These are phyloP conservation scores for Candida railenensis DNA, from an alignment of 805 yeast species.

Conservation along the genomic window DNA sequence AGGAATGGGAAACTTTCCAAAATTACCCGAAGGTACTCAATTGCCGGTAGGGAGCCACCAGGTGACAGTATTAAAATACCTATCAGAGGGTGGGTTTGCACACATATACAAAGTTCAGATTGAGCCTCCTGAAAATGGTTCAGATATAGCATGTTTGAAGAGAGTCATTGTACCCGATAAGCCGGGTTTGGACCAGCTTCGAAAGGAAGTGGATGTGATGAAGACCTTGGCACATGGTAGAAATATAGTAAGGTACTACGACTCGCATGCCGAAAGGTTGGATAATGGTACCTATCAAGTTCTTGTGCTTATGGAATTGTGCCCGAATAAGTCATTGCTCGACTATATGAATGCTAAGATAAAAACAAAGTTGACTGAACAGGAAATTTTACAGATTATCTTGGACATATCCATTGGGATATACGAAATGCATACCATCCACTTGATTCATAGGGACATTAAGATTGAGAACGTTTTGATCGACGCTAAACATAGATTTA, in stretches of 20 bases:
- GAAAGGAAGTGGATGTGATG: conserved; percentile 83
- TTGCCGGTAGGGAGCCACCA: conserved; percentile 43
- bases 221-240: conserved; percentile 55
- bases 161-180: conserved; percentile 74
- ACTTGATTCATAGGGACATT: conserved; percentile 86
- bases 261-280: conserved; percentile 70
- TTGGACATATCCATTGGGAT: conserved; percentile 77
- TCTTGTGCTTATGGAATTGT: conserved; percentile 86
- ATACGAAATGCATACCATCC: conserved; percentile 78
- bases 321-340: conserved; percentile 81
- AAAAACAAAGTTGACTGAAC: conserved; percentile 71
- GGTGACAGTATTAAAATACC: conserved; percentile 33
- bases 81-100: conserved; percentile 71
- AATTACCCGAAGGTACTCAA: conserved; percentile 36
- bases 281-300: conserved; percentile 70
- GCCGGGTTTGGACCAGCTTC: conserved; percentile 58
- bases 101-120: conserved; percentile 69
- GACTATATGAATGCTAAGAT: conserved; percentile 89
- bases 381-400: conserved; percentile 81
- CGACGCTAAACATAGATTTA: conserved; percentile 65
- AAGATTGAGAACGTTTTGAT: conserved; percentile 93
- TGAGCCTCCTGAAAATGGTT: conserved; percentile 42
- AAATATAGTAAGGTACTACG: conserved; percentile 67
- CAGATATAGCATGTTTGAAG: conserved; percentile 65
- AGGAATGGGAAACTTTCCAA: conserved; percentile 25